Evolutionary conservation across 257 asterid genomes (phyloP).

Genomic region (Echites panduratus): DNA sequence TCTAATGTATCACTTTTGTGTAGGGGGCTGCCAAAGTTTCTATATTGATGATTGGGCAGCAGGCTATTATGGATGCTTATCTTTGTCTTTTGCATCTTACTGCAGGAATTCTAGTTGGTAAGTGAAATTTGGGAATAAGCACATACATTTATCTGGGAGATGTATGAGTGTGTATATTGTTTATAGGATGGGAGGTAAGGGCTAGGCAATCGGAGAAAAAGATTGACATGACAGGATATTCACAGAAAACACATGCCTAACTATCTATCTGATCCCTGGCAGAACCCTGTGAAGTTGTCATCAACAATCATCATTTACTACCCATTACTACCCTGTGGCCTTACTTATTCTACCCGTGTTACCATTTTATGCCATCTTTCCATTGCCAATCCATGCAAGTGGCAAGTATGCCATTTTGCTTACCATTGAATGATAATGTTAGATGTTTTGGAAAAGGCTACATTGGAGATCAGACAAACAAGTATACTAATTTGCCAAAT

Average conservation of each 20-base stretch:
- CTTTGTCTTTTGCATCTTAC: conserved; percentile 95
- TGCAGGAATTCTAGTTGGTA: conserved; percentile 98
- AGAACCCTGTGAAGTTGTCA: background rate
- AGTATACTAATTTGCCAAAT: background rate
- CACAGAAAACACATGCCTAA: background rate
- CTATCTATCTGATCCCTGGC: background rate
- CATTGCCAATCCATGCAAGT: background rate
- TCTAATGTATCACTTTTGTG: background rate
- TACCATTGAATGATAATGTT: background rate
- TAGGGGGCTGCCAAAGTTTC: conserved; percentile 99
- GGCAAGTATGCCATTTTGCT: background rate
- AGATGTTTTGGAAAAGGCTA: background rate
- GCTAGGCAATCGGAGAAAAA: background rate
- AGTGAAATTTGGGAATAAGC: conserved; percentile 21
- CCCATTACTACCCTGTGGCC: background rate
- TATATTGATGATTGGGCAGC: conserved; percentile 88
- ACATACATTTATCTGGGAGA: background rate
- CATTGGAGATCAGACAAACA: background rate
- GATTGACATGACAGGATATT: background rate
- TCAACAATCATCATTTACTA: background rate
- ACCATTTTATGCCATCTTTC: background rate
- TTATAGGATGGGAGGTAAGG: background rate
- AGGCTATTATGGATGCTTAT: conserved; percentile 97
- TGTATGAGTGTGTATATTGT: background rate
- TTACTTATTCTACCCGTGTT: background rate